phyloP scores from a whole-genome alignment of 2,329 filamentous ascomycete species.

The Fusarium humuli region DNA sequence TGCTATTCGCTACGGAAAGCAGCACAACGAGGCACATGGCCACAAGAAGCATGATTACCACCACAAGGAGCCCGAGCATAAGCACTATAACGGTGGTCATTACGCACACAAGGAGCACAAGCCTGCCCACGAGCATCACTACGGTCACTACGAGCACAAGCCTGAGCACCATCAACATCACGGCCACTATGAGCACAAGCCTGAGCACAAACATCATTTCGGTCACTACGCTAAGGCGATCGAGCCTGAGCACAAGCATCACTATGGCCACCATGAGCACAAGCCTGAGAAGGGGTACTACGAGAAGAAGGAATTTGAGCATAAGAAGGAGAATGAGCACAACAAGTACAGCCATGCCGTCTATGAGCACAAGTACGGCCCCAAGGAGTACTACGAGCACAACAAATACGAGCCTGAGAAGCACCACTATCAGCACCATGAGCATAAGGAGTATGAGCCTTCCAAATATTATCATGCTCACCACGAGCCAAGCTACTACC shows the following conservation, averaged over 20 bases:
- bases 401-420: neutral
- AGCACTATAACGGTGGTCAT: neutral
- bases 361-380: constrained; percentile 1
- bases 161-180: no score
- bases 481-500: neutral
- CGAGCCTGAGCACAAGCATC: neutral
- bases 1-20: neutral
- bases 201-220: neutral
- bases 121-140: no score
- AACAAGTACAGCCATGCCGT: neutral
- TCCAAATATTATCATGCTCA: neutral
- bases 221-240: neutral
- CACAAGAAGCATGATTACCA: neutral
- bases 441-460: neutral
- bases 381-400: neutral
- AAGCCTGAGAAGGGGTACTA: constrained; percentile 1
- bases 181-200: neutral
- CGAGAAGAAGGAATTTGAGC: neutral
- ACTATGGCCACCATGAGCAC: neutral
- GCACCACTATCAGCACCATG: neutral
- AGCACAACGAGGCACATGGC: neutral
- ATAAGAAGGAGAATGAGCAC: neutral
- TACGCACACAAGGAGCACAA: neutral
- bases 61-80: neutral
- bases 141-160: no score